phyloP scores from a whole-genome alignment of 1,284 basidiomycete species.

The Ganoderma leucocontextum region DNA sequence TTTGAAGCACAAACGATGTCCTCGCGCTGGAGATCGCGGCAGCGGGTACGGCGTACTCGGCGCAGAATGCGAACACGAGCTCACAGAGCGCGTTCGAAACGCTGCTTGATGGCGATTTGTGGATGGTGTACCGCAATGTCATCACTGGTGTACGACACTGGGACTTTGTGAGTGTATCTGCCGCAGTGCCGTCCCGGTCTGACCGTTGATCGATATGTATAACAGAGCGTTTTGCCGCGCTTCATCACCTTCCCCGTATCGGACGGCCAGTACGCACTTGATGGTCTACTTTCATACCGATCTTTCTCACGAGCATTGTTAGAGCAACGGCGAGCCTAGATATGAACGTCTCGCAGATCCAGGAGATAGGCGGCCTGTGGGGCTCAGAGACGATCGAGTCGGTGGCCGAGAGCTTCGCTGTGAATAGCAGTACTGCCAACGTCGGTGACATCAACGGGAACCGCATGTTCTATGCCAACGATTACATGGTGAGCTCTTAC shows the following conservation, averaged over 20 bases:
- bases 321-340: slow-evolving; percentile 66
- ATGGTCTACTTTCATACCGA: too few relatives aligned
- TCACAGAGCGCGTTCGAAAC: slow-evolving; percentile 55
- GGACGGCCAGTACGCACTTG: slow-evolving; percentile 59
- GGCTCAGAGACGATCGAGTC: slow-evolving; percentile 51
- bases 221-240: slow-evolving; percentile 64
- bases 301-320: slow-evolving; percentile 6
- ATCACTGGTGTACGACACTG: slow-evolving; percentile 65
- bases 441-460: slow-evolving; percentile 66
- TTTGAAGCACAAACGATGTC: slow-evolving; percentile 56
- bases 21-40: slow-evolving; percentile 60
- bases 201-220: background rate
- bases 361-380: slow-evolving; percentile 61
- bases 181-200: background rate
- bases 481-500: slow-evolving; percentile 63
- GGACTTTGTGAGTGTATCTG: slow-evolving; percentile 62
- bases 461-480: slow-evolving; percentile 70
- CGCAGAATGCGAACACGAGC: slow-evolving; percentile 44
- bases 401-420: slow-evolving; percentile 51
- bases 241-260: slow-evolving; percentile 70
- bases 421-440: slow-evolving; percentile 56
- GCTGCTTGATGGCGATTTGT: slow-evolving; percentile 59
- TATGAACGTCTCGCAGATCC: slow-evolving; percentile 63
- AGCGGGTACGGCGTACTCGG: slow-evolving; percentile 59
- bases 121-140: slow-evolving; percentile 74